Evolutionary conservation across 805 yeast genomes (phyloP).

Genomic region (Cyberlindnera mrakii): DNA sequence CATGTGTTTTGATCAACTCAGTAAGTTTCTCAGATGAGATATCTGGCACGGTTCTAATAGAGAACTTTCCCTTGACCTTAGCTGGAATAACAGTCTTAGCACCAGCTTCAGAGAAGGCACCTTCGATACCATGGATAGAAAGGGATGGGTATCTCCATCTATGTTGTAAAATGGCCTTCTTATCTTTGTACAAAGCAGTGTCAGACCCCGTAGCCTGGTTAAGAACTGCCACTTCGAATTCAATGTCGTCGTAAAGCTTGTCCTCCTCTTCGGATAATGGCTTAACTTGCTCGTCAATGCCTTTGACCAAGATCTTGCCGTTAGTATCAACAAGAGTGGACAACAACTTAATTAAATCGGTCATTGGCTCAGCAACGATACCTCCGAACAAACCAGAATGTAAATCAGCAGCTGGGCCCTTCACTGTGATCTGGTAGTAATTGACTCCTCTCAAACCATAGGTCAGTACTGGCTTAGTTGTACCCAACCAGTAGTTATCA

Average conservation of each 20-base stretch:
- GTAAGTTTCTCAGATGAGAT: conserved; percentile 78
- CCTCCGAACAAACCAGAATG: conserved; percentile 99
- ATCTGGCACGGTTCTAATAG: conserved; percentile 95
- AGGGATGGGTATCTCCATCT: conserved; percentile 99
- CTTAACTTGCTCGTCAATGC: conserved; percentile 91
- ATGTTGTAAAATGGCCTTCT: conserved; percentile 87
- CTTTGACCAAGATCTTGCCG: conserved; percentile 85
- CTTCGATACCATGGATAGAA: conserved; percentile 95
- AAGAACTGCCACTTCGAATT: conserved; percentile 77
- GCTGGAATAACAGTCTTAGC: conserved; percentile 99
- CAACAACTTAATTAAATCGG: conserved; percentile 79
- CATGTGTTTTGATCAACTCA: conserved; percentile 66
- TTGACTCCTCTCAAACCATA: conserved; percentile 96
- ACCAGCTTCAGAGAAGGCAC: conserved; percentile 91
- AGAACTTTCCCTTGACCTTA: conserved; percentile 88
- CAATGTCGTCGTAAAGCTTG: conserved; percentile 75
- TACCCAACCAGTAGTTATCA: conserved; percentile 98
- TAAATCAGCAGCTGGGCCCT: conserved; percentile 95
- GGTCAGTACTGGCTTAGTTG: conserved; percentile 92
- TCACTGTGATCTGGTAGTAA: conserved; percentile 76
- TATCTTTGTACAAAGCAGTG: conserved; percentile 70
- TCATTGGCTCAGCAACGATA: conserved; percentile 94
- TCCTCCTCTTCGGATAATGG: conserved; percentile 81
- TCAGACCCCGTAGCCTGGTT: conserved; percentile 85
- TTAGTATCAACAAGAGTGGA: conserved; percentile 68